Evolutionary conservation across 2,329 filamentous ascomycete genomes (phyloP).

Genomic region (Phoma sp.): DNA sequence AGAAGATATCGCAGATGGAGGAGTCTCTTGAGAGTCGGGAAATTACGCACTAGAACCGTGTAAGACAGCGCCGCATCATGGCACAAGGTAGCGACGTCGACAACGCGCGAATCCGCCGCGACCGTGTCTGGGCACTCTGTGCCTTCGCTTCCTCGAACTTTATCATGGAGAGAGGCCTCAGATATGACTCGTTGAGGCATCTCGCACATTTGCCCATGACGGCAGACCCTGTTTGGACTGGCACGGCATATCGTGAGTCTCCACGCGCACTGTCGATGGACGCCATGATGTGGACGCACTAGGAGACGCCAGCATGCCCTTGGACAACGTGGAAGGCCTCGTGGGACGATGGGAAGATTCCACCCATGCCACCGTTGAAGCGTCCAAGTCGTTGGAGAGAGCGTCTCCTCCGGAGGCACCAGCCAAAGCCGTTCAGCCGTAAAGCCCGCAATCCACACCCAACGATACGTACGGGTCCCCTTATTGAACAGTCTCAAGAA

Average conservation of each 20-base stretch:
- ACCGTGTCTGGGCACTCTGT: background rate
- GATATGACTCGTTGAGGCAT: background rate
- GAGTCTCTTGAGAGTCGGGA: background rate
- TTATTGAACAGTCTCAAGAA: background rate
- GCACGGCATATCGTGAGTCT: background rate
- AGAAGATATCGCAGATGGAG: background rate
- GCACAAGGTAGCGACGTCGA: background rate
- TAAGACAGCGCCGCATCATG: background rate
- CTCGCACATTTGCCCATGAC: background rate
- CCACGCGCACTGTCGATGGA: background rate
- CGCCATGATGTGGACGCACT: background rate
- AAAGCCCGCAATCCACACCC: background rate
- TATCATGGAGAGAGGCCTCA: background rate
- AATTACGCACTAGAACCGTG: background rate
- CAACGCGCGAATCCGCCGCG: background rate
- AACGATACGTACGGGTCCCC: background rate
- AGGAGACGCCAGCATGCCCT: background rate
- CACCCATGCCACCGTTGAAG: background rate
- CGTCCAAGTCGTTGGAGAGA: background rate
- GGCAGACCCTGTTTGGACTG: background rate
- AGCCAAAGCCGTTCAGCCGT: background rate
- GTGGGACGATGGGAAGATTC: background rate
- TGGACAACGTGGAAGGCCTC: constrained; percentile 3
- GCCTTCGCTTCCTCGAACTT: background rate
- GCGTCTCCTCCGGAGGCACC: background rate